Percentiles rank a stretch among this genome's conserved stretches.
Evolutionary conservation across 192 early-diverging fungal genomes (phyloP).

Genomic region (Coemansia sp.): DNA sequence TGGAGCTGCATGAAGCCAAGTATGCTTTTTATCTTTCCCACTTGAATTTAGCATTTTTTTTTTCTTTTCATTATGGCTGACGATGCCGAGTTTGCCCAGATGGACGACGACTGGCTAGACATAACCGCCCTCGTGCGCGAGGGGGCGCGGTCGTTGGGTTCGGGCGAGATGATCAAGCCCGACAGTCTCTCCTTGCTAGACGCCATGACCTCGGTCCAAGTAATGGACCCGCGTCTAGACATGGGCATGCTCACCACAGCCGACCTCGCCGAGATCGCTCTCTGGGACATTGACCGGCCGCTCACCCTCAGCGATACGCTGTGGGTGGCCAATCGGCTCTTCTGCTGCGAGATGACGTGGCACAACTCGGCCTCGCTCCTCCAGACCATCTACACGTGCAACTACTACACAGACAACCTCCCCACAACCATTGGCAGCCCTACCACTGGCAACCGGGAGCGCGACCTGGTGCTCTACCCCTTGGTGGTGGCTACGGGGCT

Average conservation of each 20-base stretch:
- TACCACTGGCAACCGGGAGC: not conserved
- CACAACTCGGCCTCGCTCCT: conserved; percentile 39
- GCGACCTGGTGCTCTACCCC: conserved; percentile 43
- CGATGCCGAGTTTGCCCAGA: conserved; percentile 2
- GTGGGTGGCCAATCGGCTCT: conserved; percentile 32
- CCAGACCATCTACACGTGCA: conserved; percentile 47
- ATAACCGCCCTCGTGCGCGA: conserved; percentile 20
- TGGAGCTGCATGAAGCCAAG: not conserved
- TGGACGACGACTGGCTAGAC: conserved; percentile 31
- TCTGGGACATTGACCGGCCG: conserved; percentile 26
- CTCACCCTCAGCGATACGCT: conserved; percentile 21
- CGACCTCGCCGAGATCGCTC: conserved; percentile 23
- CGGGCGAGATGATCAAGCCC: conserved; percentile 30
- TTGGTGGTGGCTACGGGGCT: conserved; percentile 25
- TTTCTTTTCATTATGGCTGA: not conserved
- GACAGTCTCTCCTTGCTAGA: conserved; percentile 25
- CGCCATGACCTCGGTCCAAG: conserved; percentile 39
- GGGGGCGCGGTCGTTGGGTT: conserved; percentile 10
- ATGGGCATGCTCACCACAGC: conserved; percentile 37
- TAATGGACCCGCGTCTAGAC: conserved; percentile 50
- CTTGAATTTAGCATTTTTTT: not conserved
- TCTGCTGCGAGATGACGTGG: conserved; percentile 47
- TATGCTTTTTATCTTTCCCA: not conserved
- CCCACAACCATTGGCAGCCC: not conserved
- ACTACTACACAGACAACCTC: conserved; percentile 25